A percentile compares a stretch with the other conserved stretches of the same genome.
Evolutionary conservation across 352 stramenopile genomes (phyloP).

Genomic region (Lagenidium sp.): DNA sequence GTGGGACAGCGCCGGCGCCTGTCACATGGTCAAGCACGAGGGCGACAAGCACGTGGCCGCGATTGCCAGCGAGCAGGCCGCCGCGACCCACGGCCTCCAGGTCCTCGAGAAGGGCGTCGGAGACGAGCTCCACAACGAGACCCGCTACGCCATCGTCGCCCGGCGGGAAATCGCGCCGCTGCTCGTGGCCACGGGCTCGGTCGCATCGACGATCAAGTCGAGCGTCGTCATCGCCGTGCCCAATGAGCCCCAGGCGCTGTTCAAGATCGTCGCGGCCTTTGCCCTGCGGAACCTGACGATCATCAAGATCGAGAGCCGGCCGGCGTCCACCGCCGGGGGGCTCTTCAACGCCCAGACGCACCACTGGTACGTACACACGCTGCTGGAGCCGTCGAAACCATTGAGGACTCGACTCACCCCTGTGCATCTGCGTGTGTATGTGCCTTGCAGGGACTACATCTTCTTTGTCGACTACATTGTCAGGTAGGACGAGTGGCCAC

Average conservation of each 20-base stretch:
- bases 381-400: no score
- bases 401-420: no score
- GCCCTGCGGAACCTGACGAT: slow-evolving; percentile 69
- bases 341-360: slow-evolving; percentile 60
- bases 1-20: slow-evolving; percentile 58
- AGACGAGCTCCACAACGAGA: slow-evolving; percentile 65
- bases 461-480: slow-evolving; percentile 75
- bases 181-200: slow-evolving; percentile 9
- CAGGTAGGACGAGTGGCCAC: slow-evolving; percentile 20
- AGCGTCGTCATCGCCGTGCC: slow-evolving; percentile 62
- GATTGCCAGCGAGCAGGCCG: slow-evolving; percentile 58
- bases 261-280: slow-evolving; percentile 74
- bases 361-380: slow-evolving; percentile 44
- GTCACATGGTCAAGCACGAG: slow-evolving; percentile 52
- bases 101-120: slow-evolving; percentile 49
- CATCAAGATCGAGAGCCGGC: slow-evolving; percentile 78
- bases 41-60: slow-evolving; percentile 34
- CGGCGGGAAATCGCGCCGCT: slow-evolving; percentile 25
- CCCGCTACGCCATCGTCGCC: slow-evolving; percentile 65
- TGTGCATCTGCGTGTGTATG: no score
- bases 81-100: slow-evolving; percentile 32
- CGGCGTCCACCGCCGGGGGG: slow-evolving; percentile 41
- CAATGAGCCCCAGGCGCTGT: slow-evolving; percentile 61
- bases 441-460: slow-evolving; percentile 53
- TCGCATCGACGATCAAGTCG: slow-evolving; percentile 32